These are phyloP conservation scores for Arabidopsis suecica DNA, from an alignment of 345 rosid species.

Conservation along the genomic window DNA sequence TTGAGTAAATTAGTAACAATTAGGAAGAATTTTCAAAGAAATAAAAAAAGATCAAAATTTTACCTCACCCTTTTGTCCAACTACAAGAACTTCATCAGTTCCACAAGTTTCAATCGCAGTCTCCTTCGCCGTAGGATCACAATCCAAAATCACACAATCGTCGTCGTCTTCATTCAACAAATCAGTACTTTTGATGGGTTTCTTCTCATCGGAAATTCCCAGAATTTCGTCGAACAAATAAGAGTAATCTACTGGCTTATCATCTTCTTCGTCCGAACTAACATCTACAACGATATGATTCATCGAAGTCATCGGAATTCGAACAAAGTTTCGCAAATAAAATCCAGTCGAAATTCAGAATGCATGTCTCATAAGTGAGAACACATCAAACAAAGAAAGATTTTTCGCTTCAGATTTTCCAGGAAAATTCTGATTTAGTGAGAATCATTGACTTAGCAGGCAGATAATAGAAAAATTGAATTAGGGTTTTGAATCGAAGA, in stretches of 20 bases:
- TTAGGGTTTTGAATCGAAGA: conserved; percentile 29
- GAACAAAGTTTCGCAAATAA: neutral
- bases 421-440: neutral
- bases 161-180: neutral
- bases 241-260: neutral
- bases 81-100: conserved; percentile 23
- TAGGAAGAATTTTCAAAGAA: neutral
- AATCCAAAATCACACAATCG: conserved; percentile 40
- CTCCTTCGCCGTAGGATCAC: conserved; percentile 29
- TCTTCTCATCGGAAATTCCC: conserved; percentile 6
- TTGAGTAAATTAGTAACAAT: too few species aligned
- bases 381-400: neutral
- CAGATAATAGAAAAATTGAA: neutral
- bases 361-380: neutral
- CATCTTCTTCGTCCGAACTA: conserved; percentile 35
- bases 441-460: neutral
- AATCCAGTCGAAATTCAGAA: neutral
- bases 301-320: conserved; percentile 2
- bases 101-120: neutral
- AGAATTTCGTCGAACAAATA: neutral
- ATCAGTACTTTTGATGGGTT: neutral
- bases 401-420: neutral
- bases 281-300: conserved; percentile 27
- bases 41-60: neutral
- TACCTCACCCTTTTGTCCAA: conserved; percentile 38